phyloP scores from a whole-genome alignment of 2,329 filamentous ascomycete species.

The Alternaria conjuncta region DNA sequence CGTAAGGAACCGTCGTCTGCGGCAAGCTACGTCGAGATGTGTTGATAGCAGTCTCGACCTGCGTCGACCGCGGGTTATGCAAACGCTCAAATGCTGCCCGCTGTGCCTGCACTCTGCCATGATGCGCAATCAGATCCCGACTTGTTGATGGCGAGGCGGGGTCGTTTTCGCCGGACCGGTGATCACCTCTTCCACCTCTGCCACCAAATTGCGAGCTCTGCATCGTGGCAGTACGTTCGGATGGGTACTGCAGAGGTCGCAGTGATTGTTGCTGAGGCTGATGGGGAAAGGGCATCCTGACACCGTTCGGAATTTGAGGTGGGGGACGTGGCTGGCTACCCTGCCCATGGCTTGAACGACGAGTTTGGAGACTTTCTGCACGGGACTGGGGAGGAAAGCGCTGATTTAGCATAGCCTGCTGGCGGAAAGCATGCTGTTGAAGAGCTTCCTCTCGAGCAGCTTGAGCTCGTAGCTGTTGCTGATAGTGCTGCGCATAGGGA shows the following conservation, averaged over 20 bases:
- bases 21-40: conserved; percentile 18
- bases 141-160: conserved; percentile 9
- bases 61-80: conserved; percentile 9
- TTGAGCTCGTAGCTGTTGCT: not conserved
- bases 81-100: conserved; percentile 23
- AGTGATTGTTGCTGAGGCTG: not conserved
- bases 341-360: not conserved
- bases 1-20: conserved; percentile 12
- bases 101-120: conserved; percentile 22
- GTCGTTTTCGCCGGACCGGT: conserved; percentile 34
- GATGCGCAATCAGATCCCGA: not conserved
- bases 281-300: not conserved
- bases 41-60: not conserved
- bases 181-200: conserved; percentile 8
- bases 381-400: not conserved
- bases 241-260: not conserved
- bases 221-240: not conserved
- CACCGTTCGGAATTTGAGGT: not conserved
- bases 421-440: not conserved
- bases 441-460: conserved; percentile 4
- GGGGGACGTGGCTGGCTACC: not conserved
- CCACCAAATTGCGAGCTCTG: not conserved
- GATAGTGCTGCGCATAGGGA: conserved; percentile 26
- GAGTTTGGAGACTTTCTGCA: not conserved
- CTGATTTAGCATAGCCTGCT: not conserved